Percentiles rank a stretch among this genome's conserved stretches.
Evolutionary conservation across 192 early-diverging fungal species (phyloP).

Genomic region (Mortierella hygrophila): DNA sequence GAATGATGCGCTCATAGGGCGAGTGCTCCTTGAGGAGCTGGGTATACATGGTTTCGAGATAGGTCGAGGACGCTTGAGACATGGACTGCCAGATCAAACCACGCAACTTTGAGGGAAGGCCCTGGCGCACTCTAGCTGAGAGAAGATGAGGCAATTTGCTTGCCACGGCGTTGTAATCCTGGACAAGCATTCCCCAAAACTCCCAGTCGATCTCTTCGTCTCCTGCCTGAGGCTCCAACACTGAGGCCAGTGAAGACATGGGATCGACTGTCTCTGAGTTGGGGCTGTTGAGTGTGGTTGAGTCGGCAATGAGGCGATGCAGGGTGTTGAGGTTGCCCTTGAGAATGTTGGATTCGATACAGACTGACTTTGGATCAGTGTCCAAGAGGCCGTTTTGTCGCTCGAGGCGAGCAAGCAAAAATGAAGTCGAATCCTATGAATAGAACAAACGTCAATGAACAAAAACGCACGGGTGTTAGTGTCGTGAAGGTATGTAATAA

Average conservation of each 20-base stretch:
- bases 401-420: constrained; percentile 70
- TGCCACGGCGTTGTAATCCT: constrained; percentile 80
- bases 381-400: constrained; percentile 72
- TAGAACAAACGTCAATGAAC: not conserved
- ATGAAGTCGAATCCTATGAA: constrained; percentile 67
- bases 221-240: constrained; percentile 36
- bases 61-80: constrained; percentile 83
- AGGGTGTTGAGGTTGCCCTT: constrained; percentile 67
- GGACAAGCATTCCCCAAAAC: constrained; percentile 88
- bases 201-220: constrained; percentile 72
- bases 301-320: constrained; percentile 62
- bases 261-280: constrained; percentile 52
- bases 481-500: not conserved
- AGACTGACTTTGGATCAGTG: constrained; percentile 71
- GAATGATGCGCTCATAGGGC: constrained; percentile 92
- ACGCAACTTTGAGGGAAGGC: constrained; percentile 87
- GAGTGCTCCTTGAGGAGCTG: constrained; percentile 82
- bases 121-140: constrained; percentile 77
- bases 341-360: constrained; percentile 71
- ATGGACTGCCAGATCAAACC: constrained; percentile 95
- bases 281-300: constrained; percentile 54
- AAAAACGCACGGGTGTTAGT: not conserved
- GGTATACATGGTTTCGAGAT: constrained; percentile 86
- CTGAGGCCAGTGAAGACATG: constrained; percentile 36
- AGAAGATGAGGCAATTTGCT: constrained; percentile 76